Conservation (phyloP, 768 basidiomycete genomes). For the Crassisporium funariophilum region DNA sequence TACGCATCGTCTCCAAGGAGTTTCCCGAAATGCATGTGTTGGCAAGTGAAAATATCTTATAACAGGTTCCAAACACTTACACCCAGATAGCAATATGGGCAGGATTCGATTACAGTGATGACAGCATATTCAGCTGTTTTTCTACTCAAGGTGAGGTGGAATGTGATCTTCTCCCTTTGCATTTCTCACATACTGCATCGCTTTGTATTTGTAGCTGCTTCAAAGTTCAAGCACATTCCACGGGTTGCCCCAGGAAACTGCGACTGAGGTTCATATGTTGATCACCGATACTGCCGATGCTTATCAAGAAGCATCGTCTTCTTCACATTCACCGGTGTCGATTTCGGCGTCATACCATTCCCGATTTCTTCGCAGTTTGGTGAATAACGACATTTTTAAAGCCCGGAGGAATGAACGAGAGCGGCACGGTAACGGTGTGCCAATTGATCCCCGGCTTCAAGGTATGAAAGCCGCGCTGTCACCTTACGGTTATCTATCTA, state of each 20-base stretch:
- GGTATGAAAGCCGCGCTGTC: conserved; percentile 37
- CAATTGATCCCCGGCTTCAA: conserved; percentile 60
- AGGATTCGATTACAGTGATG: conserved; percentile 85
- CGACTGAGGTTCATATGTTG: conserved; percentile 62
- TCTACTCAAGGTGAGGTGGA: conserved; percentile 61
- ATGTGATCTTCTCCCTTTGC: conserved; percentile 5
- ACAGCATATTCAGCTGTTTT: conserved; percentile 85
- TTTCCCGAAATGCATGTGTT: conserved; percentile 76
- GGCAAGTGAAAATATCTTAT: conserved; percentile 39
- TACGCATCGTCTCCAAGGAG: conserved; percentile 73
- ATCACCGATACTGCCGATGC: conserved; percentile 77
- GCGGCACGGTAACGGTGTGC: conserved; percentile 38
- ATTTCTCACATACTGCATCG: not conserved
- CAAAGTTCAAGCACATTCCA: conserved; percentile 60
- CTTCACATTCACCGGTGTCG: conserved; percentile 52
- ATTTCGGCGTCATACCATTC: conserved; percentile 76
- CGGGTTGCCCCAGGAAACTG: conserved; percentile 61
- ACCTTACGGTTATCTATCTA: conserved; percentile 7
- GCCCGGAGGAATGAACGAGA: conserved; percentile 46
- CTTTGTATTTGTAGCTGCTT: conserved; percentile 53
- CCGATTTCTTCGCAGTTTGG: conserved; percentile 73
- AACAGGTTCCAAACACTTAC: conserved; percentile 9
- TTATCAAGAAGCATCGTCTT: conserved; percentile 69
- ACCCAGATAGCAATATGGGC: conserved; percentile 67
- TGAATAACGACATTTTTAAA: conserved; percentile 64